Evolutionary conservation across 2,329 filamentous ascomycete genomes (phyloP).

Genomic region (Aspergillus intermedius): DNA sequence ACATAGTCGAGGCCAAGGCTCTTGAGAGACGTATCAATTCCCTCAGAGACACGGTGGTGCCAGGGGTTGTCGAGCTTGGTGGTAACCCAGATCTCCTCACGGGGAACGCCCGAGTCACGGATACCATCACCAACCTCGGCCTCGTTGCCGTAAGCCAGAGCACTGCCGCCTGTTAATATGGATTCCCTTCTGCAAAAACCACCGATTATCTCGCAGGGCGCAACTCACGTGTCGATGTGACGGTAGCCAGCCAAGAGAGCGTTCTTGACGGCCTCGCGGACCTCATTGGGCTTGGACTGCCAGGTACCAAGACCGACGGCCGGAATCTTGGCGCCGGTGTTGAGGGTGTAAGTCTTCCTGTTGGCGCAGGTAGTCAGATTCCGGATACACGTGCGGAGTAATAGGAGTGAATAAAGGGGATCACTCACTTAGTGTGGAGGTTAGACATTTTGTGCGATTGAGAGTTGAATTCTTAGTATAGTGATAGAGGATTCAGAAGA

Average conservation of each 20-base stretch:
- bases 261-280: slow-evolving; percentile 43
- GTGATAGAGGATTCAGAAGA: neutral
- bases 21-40: slow-evolving; percentile 57
- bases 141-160: slow-evolving; percentile 56
- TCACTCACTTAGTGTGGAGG: slow-evolving; percentile 23
- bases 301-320: slow-evolving; percentile 50
- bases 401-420: slow-evolving; percentile 1
- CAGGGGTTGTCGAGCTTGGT: slow-evolving; percentile 63
- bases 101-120: slow-evolving; percentile 58
- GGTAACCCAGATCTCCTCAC: slow-evolving; percentile 62
- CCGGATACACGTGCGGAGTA: neutral
- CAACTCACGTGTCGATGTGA: slow-evolving; percentile 48
- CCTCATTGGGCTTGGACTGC: slow-evolving; percentile 50
- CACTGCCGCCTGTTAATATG: slow-evolving; percentile 12
- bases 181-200: neutral
- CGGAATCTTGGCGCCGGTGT: slow-evolving; percentile 45
- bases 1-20: slow-evolving; percentile 61
- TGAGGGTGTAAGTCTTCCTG: slow-evolving; percentile 41
- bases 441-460: slow-evolving; percentile 20
- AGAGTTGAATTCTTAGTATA: neutral
- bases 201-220: slow-evolving; percentile 1
- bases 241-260: slow-evolving; percentile 48
- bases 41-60: slow-evolving; percentile 56
- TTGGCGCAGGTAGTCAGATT: neutral
- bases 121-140: slow-evolving; percentile 61